phyloP scores from a whole-genome alignment of 2,329 filamentous ascomycete genomes.

The Plenodomus lindquistii region DNA sequence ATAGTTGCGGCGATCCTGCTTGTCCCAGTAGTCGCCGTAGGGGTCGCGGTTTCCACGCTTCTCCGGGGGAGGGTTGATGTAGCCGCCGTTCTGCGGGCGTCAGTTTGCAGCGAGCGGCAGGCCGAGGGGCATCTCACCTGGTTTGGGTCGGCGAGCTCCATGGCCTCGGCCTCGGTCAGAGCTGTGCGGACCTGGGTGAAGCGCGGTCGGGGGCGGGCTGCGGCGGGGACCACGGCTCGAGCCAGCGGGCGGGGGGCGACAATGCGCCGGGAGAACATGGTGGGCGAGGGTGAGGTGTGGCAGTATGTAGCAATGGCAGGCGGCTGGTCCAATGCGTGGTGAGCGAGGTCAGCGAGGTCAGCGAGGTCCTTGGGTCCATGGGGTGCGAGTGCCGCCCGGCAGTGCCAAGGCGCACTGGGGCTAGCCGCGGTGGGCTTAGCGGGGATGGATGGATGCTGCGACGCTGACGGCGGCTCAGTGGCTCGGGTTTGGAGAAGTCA shows the following conservation, averaged over 20 bases:
- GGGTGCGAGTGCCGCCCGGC: constrained; percentile 39
- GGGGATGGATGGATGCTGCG: constrained; percentile 4
- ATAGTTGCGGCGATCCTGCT: constrained; percentile 95
- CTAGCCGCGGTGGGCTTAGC: constrained; percentile 8
- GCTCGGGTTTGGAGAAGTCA: constrained; percentile 25
- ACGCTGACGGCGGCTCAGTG: constrained; percentile 16
- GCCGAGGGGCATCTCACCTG: constrained; percentile 53
- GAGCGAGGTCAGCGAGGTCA: constrained; percentile 11
- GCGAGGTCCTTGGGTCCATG: too few species aligned
- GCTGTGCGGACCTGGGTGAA: constrained; percentile 45
- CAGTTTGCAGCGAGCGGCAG: constrained; percentile 8
- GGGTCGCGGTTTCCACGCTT: constrained; percentile 95
- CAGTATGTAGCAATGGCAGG: too few species aligned
- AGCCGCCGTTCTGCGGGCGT: constrained; percentile 74
- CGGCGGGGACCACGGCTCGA: constrained; percentile 38
- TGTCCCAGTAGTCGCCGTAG: constrained; percentile 93
- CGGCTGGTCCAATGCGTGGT: too few species aligned
- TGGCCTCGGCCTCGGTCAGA: constrained; percentile 36
- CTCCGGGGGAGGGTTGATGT: constrained; percentile 75
- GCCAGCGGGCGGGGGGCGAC: constrained; percentile 47
- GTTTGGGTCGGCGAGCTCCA: constrained; percentile 59
- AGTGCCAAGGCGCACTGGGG: too few species aligned
- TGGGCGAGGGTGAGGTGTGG: constrained; percentile 48
- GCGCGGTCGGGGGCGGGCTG: constrained; percentile 32
- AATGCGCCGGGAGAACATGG: constrained; percentile 51